Evolutionary conservation across 495 filamentous ascomycete genomes (phyloP).

Genomic region (Lentithecium fluviatile): DNA sequence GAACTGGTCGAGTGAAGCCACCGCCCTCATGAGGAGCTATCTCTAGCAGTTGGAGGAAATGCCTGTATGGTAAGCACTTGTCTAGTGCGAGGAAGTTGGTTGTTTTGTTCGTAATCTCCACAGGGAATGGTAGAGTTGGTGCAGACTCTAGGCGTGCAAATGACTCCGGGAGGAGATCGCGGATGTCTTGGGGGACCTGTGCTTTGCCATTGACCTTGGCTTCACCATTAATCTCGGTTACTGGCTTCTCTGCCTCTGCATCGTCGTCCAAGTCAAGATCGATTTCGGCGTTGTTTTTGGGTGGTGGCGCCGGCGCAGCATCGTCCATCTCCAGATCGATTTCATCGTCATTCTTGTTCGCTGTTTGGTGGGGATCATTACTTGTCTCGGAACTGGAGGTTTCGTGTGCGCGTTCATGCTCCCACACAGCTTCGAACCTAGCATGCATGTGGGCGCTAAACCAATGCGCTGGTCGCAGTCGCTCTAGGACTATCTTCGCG

Average conservation of each 20-base stretch:
- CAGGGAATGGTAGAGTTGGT: conserved; percentile 37
- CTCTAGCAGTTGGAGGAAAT: conserved; percentile 78
- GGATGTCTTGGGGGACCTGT: conserved; percentile 57
- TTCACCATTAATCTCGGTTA: conserved; percentile 33
- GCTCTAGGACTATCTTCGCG: conserved; percentile 72
- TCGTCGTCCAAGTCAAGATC: conserved; percentile 43
- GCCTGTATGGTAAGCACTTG: conserved; percentile 72
- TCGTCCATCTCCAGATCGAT: conserved; percentile 35
- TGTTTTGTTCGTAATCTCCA: conserved; percentile 65
- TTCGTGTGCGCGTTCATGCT: conserved; percentile 49
- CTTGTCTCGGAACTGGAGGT: background rate
- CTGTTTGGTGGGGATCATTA: background rate
- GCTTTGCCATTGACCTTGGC: conserved; percentile 8
- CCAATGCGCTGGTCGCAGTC: conserved; percentile 81
- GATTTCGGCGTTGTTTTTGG: conserved; percentile 43
- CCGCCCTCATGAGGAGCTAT: conserved; percentile 46
- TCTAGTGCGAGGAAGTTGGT: conserved; percentile 87
- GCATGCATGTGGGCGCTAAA: conserved; percentile 92
- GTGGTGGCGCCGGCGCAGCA: background rate
- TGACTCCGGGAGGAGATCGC: conserved; percentile 64
- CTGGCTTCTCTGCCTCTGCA: conserved; percentile 5
- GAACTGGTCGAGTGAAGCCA: conserved; percentile 37
- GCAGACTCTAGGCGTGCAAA: conserved; percentile 50
- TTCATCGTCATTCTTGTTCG: conserved; percentile 37
- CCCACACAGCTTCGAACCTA: conserved; percentile 73